These are phyloP conservation scores for Chaetomiaceae sp. DNA, from an alignment of 2,329 filamentous ascomycete genomes.

Conservation along the genomic window DNA sequence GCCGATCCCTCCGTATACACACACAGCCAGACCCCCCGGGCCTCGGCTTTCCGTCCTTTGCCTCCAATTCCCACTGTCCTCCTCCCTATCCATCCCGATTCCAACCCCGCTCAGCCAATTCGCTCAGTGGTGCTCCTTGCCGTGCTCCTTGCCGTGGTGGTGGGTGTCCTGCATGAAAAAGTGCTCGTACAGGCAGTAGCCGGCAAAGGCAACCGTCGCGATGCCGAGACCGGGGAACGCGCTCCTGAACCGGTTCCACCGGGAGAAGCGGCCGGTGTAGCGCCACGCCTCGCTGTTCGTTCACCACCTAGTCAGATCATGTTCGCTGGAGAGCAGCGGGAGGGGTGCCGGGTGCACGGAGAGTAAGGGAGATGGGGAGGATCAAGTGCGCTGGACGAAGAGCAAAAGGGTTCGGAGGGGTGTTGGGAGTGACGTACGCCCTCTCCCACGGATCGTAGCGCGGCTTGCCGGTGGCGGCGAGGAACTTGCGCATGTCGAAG, in stretches of 20 bases:
- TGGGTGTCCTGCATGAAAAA: conserved; percentile 74
- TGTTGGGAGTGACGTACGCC: conserved; percentile 45
- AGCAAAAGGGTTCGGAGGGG: neutral
- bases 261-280: conserved; percentile 82
- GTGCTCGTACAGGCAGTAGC: conserved; percentile 86
- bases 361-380: neutral
- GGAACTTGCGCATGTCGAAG: conserved; percentile 82
- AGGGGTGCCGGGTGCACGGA: neutral
- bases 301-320: neutral
- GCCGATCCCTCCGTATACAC: neutral
- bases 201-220: conserved; percentile 83
- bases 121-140: conserved; percentile 54
- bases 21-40: neutral
- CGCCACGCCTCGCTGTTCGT: conserved; percentile 82
- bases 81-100: neutral
- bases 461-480: conserved; percentile 59
- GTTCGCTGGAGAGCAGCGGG: neutral
- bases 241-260: conserved; percentile 82
- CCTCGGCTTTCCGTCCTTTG: neutral
- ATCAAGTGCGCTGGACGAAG: too few relatives aligned
- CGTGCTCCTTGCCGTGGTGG: conserved; percentile 45
- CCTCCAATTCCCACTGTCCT: neutral
- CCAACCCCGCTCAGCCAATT: neutral
- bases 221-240: conserved; percentile 89
- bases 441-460: conserved; percentile 64